Conservation (phyloP, 768 basidiomycete species). For the Rhodosporidiobolus odoratus region DNA sequence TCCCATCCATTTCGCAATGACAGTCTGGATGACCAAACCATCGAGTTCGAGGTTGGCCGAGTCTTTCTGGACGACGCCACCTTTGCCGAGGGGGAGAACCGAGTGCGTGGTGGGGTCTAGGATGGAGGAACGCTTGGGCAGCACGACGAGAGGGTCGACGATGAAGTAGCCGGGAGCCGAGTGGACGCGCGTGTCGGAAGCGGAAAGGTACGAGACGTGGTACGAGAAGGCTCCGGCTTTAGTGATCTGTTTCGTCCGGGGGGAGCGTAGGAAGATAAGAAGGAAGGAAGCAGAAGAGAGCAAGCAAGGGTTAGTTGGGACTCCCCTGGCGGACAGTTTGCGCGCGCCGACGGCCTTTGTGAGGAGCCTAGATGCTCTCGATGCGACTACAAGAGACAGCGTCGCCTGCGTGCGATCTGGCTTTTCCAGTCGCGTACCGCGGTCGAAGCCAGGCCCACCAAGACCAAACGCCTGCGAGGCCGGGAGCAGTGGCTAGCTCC, state of each 20-base stretch:
- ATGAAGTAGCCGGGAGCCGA: slow-evolving; percentile 89
- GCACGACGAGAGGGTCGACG: slow-evolving; percentile 79
- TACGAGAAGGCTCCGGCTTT: slow-evolving; percentile 94
- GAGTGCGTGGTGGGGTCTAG: slow-evolving; percentile 52
- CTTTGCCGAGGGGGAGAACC: slow-evolving; percentile 54
- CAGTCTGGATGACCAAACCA: slow-evolving; percentile 77
- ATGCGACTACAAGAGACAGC: too few species aligned
- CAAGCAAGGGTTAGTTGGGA: too few species aligned
- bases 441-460: too few species aligned
- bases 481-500: too few species aligned
- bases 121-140: slow-evolving; percentile 68
- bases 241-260: slow-evolving; percentile 68
- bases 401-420: too few species aligned
- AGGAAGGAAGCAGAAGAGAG: not conserved
- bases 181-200: slow-evolving; percentile 58
- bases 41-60: slow-evolving; percentile 66
- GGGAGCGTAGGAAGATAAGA: not conserved
- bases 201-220: slow-evolving; percentile 76
- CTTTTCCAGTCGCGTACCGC: too few species aligned
- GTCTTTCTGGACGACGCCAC: slow-evolving; percentile 51
- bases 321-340: too few species aligned
- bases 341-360: too few species aligned
- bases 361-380: too few species aligned
- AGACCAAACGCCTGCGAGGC: too few species aligned
- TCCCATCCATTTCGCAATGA: slow-evolving; percentile 99